A percentile compares a stretch with the other conserved stretches of the same genome.
phyloP scores from a whole-genome alignment of 164 flowering plant genomes.

The Nymphaea thermarum region DNA sequence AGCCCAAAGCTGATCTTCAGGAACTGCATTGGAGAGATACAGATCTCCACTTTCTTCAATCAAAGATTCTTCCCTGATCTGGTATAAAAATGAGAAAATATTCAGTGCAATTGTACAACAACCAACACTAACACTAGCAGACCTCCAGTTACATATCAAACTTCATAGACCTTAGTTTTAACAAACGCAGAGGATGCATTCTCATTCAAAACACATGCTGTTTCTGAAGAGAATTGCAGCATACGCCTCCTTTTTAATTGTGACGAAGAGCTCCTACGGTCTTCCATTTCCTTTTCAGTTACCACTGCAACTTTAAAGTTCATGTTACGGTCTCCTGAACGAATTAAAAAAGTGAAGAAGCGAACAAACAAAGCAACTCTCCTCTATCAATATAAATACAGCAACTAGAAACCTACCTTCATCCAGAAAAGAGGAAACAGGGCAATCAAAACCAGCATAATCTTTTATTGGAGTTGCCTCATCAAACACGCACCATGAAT shows the following conservation, averaged over 20 bases:
- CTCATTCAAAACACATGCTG: constrained; percentile 26
- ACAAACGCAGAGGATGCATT: constrained; percentile 31
- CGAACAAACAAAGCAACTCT: no score
- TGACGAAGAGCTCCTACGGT: constrained; percentile 23
- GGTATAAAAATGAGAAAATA: background rate
- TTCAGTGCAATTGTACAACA: background rate
- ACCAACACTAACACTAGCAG: background rate
- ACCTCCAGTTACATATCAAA: background rate
- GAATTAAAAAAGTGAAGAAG: no score
- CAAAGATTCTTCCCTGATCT: constrained; percentile 41
- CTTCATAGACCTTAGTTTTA: constrained; percentile 39
- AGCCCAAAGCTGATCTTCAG: constrained; percentile 40
- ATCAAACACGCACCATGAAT: constrained; percentile 46
- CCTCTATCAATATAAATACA: background rate
- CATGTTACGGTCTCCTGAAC: no score
- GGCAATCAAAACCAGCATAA: constrained; percentile 55
- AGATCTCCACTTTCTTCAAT: constrained; percentile 4
- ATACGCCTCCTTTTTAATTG: constrained; percentile 72
- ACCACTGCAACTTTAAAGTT: background rate
- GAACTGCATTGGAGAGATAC: constrained; percentile 16
- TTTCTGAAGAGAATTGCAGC: constrained; percentile 52
- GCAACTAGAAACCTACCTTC: background rate
- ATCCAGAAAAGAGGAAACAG: constrained; percentile 10
- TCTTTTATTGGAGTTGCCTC: constrained; percentile 75
- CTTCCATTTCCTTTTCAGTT: constrained; percentile 26